Evolutionary conservation across 2,329 filamentous ascomycete genomes (phyloP).

Genomic region (Pseudocercospora vitis): DNA sequence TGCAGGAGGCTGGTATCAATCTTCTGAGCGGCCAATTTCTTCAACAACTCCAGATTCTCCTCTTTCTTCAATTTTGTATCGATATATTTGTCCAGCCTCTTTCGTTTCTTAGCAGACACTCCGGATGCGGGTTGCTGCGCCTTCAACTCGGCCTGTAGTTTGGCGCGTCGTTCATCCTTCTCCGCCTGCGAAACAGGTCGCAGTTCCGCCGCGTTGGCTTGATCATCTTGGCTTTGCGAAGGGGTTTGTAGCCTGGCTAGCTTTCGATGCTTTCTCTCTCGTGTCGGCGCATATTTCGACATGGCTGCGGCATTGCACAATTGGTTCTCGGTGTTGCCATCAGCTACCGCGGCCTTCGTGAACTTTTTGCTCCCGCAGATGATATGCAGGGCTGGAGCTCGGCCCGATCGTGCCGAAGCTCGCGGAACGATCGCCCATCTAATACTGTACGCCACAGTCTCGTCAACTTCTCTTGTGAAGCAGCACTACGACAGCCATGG

Average conservation of each 20-base stretch:
- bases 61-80: conserved; percentile 94
- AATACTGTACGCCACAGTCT: no score
- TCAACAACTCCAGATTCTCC: conserved; percentile 79
- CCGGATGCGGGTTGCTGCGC: conserved; percentile 56
- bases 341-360: no score
- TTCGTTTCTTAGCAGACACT: conserved; percentile 65
- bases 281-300: conserved; percentile 50
- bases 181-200: conserved; percentile 53
- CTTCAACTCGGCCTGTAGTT: conserved; percentile 56
- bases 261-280: conserved; percentile 62
- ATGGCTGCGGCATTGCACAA: conserved; percentile 9
- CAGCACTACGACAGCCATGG: conserved; percentile 15
- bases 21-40: conserved; percentile 74
- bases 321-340: no score
- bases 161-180: conserved; percentile 53
- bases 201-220: conserved; percentile 57
- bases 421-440: no score
- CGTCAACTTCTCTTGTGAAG: no score
- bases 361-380: no score
- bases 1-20: conserved; percentile 79
- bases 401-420: background rate
- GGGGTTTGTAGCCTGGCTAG: conserved; percentile 58
- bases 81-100: conserved; percentile 68
- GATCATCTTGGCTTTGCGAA: conserved; percentile 29
- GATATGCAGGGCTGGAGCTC: conserved; percentile 1